Percentiles rank a stretch among this genome's conserved stretches.
phyloP scores from a whole-genome alignment of 1,139 yeast genomes.

The Suhomyces chickasaworum region DNA sequence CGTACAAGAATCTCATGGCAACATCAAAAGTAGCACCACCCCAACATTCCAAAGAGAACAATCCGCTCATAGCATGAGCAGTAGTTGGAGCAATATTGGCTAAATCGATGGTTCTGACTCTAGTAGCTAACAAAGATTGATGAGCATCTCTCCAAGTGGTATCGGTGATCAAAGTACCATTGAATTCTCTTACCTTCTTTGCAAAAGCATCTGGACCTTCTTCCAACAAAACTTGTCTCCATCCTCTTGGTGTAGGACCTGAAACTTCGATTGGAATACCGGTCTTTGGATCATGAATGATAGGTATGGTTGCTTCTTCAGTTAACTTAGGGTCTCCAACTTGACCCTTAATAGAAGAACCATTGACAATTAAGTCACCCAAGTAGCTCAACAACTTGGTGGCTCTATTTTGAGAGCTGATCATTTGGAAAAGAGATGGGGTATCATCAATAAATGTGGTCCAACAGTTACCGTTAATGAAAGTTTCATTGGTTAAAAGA shows the following conservation, averaged over 20 bases:
- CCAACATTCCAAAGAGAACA: slow-evolving; percentile 98
- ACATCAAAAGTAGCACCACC: slow-evolving; percentile 99
- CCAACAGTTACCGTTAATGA: slow-evolving; percentile 90
- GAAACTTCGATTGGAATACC: slow-evolving; percentile 61
- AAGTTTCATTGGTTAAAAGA: slow-evolving; percentile 88
- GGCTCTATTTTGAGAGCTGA: slow-evolving; percentile 94
- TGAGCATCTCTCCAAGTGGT: slow-evolving; percentile 99
- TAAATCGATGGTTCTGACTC: slow-evolving; percentile 93
- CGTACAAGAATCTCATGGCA: slow-evolving; percentile 96
- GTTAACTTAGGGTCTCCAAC: slow-evolving; percentile 83
- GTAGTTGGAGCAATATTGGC: slow-evolving; percentile 92
- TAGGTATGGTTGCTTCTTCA: slow-evolving; percentile 76
- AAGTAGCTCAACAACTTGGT: slow-evolving; percentile 86
- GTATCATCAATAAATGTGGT: slow-evolving; percentile 98
- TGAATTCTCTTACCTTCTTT: slow-evolving; percentile 74
- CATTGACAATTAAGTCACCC: slow-evolving; percentile 93
- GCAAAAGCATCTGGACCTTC: slow-evolving; percentile 92
- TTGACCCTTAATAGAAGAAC: slow-evolving; percentile 94
- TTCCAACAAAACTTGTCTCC: slow-evolving; percentile 85
- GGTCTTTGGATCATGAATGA: slow-evolving; percentile 58
- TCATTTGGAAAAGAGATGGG: slow-evolving; percentile 93
- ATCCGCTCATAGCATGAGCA: slow-evolving; percentile 85
- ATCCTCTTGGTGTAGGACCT: slow-evolving; percentile 69
- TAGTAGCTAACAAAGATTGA: slow-evolving; percentile 95
- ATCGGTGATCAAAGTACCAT: slow-evolving; percentile 93